Percentiles rank a stretch among this genome's conserved stretches.
phyloP scores from a whole-genome alignment of 495 filamentous ascomycete species.

The Sordaria brevicollis region DNA sequence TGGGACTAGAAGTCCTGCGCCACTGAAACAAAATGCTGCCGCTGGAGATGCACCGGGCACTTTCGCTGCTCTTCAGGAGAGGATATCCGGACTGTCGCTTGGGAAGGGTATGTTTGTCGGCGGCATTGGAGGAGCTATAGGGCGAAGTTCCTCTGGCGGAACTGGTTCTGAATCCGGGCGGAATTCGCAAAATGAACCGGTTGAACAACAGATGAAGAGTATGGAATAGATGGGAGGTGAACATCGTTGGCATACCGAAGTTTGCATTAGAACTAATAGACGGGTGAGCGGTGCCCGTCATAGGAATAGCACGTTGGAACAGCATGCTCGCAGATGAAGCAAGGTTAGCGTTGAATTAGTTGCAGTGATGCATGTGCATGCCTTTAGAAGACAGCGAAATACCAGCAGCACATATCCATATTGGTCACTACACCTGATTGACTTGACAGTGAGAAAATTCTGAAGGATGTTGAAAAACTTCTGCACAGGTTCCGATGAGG shows the following conservation, averaged over 20 bases:
- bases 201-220: constrained; percentile 23
- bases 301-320: background rate
- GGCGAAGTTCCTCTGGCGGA: constrained; percentile 2
- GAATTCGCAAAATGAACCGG: constrained; percentile 2
- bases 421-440: background rate
- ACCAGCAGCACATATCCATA: background rate
- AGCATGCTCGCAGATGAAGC: background rate
- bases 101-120: constrained; percentile 21
- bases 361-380: background rate
- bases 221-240: constrained; percentile 12
- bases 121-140: constrained; percentile 1
- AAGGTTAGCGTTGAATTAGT: background rate
- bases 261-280: background rate
- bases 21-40: constrained; percentile 30
- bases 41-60: constrained; percentile 30
- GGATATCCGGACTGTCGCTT: constrained; percentile 37
- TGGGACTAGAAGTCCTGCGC: constrained; percentile 15
- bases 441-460: background rate
- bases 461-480: background rate
- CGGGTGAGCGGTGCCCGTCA: background rate
- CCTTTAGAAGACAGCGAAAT: background rate
- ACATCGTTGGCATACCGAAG: background rate
- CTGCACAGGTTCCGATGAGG: background rate
- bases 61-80: constrained; percentile 34
- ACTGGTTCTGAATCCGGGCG: background rate